Evolutionary conservation across 2,329 filamentous ascomycete species (phyloP), one percentile per base, ranked within the genome.

Genomic region (Pseudogymnoascus sp.): DNA sequence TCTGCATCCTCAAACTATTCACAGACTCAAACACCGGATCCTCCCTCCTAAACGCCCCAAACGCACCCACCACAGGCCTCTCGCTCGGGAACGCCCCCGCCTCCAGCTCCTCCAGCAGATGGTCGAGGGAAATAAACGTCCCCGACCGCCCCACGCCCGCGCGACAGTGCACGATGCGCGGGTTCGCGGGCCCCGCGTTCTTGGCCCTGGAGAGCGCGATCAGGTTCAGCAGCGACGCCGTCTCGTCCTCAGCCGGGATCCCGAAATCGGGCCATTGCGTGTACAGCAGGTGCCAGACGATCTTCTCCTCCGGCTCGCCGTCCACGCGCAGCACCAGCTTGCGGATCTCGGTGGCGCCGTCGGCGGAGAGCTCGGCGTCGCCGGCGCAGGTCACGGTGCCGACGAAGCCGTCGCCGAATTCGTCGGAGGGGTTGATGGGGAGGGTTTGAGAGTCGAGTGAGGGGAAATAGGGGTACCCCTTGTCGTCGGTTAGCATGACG

Each of bases 81-180:
- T 13, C 11, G 28, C 40, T 15, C 66, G 83, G 79, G 60, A 96
- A 77, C 21, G 86, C 82, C 60, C 92, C 93, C 5, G 86, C 83
- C 26, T 90, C 86, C 9, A 97, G 81, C 75, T 97, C 91, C 36
- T 87, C 83, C 67, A 96, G 82, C 26, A 99, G 83, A 75, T 96
- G 91, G 76, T 97, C 95, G n/a, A 99, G 83, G 1, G 91, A 89
- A 71, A 99, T 96, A 73, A 97, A 99, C 0, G 95, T 97, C 35
- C 95, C 95, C 7, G 90, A 96, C 63, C 95, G 86, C 11, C 95
- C 95, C 13, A 99, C 93, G 40, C 95, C 95, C 7, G 95, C 95
- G 72, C 91, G 96, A 78, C 90, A 93, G 75, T 93, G 89, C 10
- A 92, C 83, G 65, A 97, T 87, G 63, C 93, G 87, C 4, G 93